These are phyloP conservation scores for Fusarium kyushuense DNA, from an alignment of 2,329 filamentous ascomycete genomes.

Conservation along the genomic window DNA sequence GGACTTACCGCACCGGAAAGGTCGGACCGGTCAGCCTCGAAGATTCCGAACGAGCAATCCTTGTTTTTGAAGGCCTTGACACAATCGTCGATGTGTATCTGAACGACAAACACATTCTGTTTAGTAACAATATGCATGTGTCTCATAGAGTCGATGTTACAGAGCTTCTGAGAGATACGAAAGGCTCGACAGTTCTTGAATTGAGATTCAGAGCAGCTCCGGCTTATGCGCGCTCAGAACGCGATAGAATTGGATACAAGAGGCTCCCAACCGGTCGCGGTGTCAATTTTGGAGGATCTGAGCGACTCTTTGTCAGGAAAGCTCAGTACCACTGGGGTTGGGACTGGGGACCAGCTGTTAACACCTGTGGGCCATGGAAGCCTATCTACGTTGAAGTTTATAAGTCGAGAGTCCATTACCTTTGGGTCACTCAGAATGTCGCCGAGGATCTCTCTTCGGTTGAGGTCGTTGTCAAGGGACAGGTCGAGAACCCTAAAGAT, in stretches of 20 bases:
- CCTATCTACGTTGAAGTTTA: background rate
- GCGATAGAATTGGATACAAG: constrained; percentile 3
- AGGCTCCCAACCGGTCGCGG: background rate
- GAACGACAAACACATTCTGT: background rate
- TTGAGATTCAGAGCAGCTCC: background rate
- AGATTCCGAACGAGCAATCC: background rate
- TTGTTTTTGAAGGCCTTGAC: constrained; percentile 10
- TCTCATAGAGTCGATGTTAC: background rate
- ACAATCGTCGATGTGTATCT: constrained; percentile 7
- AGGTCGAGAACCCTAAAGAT: fast-evolving
- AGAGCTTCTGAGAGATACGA: fast-evolving
- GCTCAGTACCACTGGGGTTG: constrained; percentile 24
- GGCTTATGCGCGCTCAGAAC: constrained; percentile 3
- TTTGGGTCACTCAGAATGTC: background rate
- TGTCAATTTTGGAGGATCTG: constrained; percentile 9
- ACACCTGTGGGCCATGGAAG: constrained; percentile 15
- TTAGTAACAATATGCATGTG: background rate
- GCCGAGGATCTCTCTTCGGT: background rate
- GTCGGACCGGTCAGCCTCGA: fast-evolving
- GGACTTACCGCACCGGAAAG: background rate
- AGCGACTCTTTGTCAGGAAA: background rate
- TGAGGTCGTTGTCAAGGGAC: background rate
- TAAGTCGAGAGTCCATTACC: background rate
- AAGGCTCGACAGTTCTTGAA: background rate
- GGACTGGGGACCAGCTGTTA: constrained; percentile 16